A percentile compares a stretch with the other conserved stretches of the same genome.
phyloP scores from a whole-genome alignment of 2,329 filamentous ascomycete genomes.

The Rhinocladiella mackenziei region DNA sequence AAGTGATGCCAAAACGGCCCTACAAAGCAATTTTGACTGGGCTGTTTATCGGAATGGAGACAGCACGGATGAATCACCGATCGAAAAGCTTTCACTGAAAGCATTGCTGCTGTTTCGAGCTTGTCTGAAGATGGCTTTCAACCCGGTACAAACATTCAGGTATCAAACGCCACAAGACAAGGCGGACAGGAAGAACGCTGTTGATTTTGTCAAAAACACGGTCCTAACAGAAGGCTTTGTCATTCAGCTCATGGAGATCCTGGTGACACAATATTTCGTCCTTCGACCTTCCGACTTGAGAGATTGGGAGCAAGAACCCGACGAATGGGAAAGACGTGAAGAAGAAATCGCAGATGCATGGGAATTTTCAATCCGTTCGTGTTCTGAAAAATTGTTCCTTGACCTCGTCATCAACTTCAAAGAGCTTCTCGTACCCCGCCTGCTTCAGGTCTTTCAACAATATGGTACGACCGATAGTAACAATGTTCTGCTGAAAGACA shows the following conservation, averaged over 20 bases:
- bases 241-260: slow-evolving; percentile 72
- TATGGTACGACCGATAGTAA: slow-evolving; percentile 64
- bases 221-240: slow-evolving; percentile 75
- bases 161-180: slow-evolving; percentile 72
- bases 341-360: slow-evolving; percentile 79
- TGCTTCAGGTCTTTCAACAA: slow-evolving; percentile 77
- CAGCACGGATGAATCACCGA: slow-evolving; percentile 53
- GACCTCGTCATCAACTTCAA: slow-evolving; percentile 90
- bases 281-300: slow-evolving; percentile 81
- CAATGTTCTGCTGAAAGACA: slow-evolving; percentile 83
- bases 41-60: slow-evolving; percentile 43
- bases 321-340: slow-evolving; percentile 91
- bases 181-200: slow-evolving; percentile 68
- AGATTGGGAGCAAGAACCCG: slow-evolving; percentile 89
- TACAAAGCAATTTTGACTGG: slow-evolving; percentile 33
- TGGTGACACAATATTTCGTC: slow-evolving; percentile 83
- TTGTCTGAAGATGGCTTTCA: slow-evolving; percentile 80
- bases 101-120: slow-evolving; percentile 76
- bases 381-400: slow-evolving; percentile 88
- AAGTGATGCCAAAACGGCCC: slow-evolving; percentile 21
- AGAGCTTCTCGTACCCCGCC: slow-evolving; percentile 68
- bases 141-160: slow-evolving; percentile 75
- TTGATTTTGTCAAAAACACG: slow-evolving; percentile 64
- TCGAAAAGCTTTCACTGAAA: slow-evolving; percentile 77
- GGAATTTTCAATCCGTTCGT: slow-evolving; percentile 88